Base-by-base conservation (phyloP, 163 green algal species). In the Smithsoniella earleae region DNA sequence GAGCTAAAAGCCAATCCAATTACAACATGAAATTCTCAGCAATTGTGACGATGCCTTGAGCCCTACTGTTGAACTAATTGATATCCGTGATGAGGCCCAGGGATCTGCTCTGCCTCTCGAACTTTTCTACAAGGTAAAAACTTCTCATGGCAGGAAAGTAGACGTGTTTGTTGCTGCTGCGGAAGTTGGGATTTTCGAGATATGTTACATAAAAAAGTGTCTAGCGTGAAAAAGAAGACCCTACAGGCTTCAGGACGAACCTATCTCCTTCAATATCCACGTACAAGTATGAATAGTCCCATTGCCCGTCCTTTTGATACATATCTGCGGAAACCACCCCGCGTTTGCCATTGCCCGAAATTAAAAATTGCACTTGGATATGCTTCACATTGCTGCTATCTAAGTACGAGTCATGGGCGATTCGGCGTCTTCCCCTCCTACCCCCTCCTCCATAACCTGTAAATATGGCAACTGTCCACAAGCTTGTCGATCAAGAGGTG, bases 391-490 rank as follows among this genome's bases (percentile, higher is more conserved):
- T 36, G 34, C 34, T 69, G 27, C 58, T 69, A 33, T 69, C 58
- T n/a, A 34, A 5, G 25, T 69, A 69, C 20, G 58, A 38, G 20
- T 69, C 34, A 36, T 69, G 58, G 40, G 58, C 31, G 6, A 69
- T 69, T 3, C 58, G n/a, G 8, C 25, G 31, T 4, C 58, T 30
- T 4, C 34, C 27, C 5, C 34, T 30, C 58, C 58, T 49, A 13
- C 40, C 58, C 58, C 58, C 58, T 45, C 58, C 58, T n/a, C 58
- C 58, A 34, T 69, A 69, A 43, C 58, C 58, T 69, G 58, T 31
- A 49, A 49, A 10, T 49, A 22, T 49, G 10, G 13, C 40, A 49
- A 10, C 40, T 49, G 40, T 49, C n/a, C n/a, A n/a, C n/a, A n/a
- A n/a, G n/a, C n/a, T n/a, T n/a, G n/a, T n/a, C n/a, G n/a, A n/a